Evolutionary conservation across 169 alveolate species (phyloP).

Genomic region (Plasmodium gaboni): DNA sequence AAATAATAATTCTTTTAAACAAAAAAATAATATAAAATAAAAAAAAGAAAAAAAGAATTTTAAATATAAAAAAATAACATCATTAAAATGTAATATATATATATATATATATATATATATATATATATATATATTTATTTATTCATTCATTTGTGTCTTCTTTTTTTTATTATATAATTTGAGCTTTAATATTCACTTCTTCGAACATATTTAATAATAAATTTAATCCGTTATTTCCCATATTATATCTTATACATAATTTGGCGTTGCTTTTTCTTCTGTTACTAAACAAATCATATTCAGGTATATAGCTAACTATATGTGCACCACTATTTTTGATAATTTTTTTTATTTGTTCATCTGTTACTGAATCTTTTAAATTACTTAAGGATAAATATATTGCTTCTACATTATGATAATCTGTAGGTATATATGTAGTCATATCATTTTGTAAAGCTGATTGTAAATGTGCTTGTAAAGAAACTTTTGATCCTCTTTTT

Average conservation of each 20-base stretch:
- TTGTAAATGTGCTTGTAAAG: conserved; percentile 43
- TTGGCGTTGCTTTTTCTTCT: conserved; percentile 68
- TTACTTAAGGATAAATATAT: conserved; percentile 20
- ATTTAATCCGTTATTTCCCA: conserved; percentile 38
- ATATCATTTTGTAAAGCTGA: conserved; percentile 40
- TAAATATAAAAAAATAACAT: too few species aligned
- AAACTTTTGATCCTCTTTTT: conserved; percentile 44
- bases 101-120: not conserved
- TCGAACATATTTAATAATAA: conserved; percentile 17
- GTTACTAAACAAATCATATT: conserved; percentile 48
- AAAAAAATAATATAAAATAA: too few species aligned
- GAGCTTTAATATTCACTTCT: conserved; percentile 32
- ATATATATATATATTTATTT: too few species aligned
- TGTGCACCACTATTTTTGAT: conserved; percentile 49
- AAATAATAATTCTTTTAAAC: too few species aligned
- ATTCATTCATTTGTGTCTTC: not conserved
- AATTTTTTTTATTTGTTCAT: conserved; percentile 53
- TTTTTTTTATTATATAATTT: not conserved
- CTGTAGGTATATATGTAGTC: conserved; percentile 3
- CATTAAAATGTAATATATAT: not conserved
- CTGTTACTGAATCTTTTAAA: conserved; percentile 49
- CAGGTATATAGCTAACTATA: conserved; percentile 61
- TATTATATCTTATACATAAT: conserved; percentile 55
- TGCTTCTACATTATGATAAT: conserved; percentile 41
- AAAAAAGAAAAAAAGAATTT: too few species aligned